Conservation (phyloP, 768 basidiomycete species). For the Termitomyces sp. region DNA sequence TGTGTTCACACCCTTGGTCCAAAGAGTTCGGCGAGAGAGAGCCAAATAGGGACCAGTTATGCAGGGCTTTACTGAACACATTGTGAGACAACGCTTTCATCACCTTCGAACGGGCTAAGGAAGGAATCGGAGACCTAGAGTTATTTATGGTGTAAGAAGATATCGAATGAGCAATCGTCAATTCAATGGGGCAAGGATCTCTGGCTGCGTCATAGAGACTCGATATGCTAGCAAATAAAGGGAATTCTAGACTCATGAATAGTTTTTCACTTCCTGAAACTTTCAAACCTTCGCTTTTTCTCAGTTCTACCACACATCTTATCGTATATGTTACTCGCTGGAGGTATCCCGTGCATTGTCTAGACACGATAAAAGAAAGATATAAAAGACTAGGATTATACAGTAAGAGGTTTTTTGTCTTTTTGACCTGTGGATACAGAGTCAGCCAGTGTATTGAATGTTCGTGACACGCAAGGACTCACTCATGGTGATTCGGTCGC, state of each 20-base stretch:
- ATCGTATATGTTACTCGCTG: not conserved
- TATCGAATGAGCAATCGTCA: not conserved
- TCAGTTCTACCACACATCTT: not conserved
- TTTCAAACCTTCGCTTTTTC: not conserved
- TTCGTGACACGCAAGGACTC: conserved; percentile 12
- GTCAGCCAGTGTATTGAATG: not conserved
- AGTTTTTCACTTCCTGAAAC: too few relatives aligned
- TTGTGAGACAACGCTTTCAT: not conserved
- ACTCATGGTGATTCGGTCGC: conserved; percentile 81
- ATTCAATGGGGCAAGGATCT: not conserved
- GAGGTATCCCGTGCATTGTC: conserved; percentile 5
- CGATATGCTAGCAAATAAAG: not conserved
- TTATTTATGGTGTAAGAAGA: not conserved
- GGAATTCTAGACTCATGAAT: not conserved
- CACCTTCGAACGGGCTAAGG: not conserved
- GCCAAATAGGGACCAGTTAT: not conserved
- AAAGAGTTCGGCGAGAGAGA: not conserved
- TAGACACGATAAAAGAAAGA: conserved; percentile 4
- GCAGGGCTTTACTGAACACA: too few relatives aligned
- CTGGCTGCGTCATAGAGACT: not conserved
- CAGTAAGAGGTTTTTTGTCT: conserved; percentile 31
- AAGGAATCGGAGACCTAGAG: not conserved
- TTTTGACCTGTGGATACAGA: conserved; percentile 30
- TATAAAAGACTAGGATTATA: conserved; percentile 19
- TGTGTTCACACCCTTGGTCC: not conserved